Conservation (phyloP, 2,329 filamentous ascomycete genomes). For the Botryotinia narcissicola region DNA sequence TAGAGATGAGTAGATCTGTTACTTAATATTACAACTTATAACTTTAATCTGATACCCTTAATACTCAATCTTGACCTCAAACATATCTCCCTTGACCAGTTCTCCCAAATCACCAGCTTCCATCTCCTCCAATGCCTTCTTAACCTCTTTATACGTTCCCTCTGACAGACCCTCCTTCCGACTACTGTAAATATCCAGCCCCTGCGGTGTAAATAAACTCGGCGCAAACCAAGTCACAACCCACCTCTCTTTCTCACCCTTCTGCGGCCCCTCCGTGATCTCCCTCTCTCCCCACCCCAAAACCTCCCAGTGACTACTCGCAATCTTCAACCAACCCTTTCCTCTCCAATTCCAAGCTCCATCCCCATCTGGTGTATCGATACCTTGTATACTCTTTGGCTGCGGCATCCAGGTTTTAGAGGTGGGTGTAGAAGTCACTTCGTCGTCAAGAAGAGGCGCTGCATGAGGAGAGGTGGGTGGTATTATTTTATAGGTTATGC, state of each 20-base stretch:
- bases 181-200: conserved; percentile 74
- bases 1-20: conserved; percentile 23
- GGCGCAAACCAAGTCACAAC: conserved; percentile 82
- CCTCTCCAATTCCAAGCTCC: conserved; percentile 73
- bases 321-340: conserved; percentile 69
- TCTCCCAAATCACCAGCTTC: conserved; percentile 51
- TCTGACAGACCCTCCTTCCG: conserved; percentile 57
- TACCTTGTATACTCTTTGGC: conserved; percentile 60
- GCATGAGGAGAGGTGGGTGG: conserved; percentile 28
- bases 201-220: conserved; percentile 79
- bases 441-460: conserved; percentile 57
- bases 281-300: conserved; percentile 64
- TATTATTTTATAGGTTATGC: conserved; percentile 69
- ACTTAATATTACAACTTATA: conserved; percentile 10
- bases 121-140: conserved; percentile 51
- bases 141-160: conserved; percentile 56
- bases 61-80: conserved; percentile 43
- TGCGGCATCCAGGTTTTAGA: conserved; percentile 44
- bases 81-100: conserved; percentile 51
- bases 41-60: background rate
- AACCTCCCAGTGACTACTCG: conserved; percentile 76
- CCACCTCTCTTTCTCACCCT: conserved; percentile 53
- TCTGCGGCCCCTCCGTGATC: conserved; percentile 41
- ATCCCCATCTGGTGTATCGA: conserved; percentile 53
- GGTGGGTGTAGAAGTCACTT: conserved; percentile 63